A percentile compares a stretch with the other conserved stretches of the same genome.
phyloP scores from a whole-genome alignment of 2,329 filamentous ascomycete genomes.

The Fusarium sp. region DNA sequence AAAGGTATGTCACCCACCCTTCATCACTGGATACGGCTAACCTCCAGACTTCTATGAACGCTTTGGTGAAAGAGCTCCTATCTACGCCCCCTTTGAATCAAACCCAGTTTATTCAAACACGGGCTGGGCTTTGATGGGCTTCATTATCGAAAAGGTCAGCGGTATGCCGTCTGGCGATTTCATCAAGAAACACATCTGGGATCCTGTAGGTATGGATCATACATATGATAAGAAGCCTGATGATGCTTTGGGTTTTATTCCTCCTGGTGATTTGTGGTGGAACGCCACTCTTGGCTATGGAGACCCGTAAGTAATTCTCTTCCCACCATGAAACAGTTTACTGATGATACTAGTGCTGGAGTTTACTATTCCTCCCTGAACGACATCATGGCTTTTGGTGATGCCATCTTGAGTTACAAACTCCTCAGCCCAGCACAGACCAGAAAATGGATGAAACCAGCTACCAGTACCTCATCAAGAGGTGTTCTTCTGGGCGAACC shows the following conservation, averaged over 20 bases:
- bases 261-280: constrained; percentile 17
- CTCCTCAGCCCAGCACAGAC: not conserved
- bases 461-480: not conserved
- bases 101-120: constrained; percentile 17
- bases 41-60: not conserved
- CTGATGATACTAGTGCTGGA: not conserved
- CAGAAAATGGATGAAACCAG: constrained; percentile 26
- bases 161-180: constrained; percentile 14
- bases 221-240: constrained; percentile 4
- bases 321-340: accelerated
- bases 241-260: constrained; percentile 8
- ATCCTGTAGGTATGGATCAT: constrained; percentile 2
- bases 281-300: constrained; percentile 19
- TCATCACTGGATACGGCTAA: accelerated
- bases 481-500: not conserved
- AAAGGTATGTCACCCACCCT: not conserved
- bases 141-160: constrained; percentile 17
- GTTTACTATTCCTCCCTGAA: constrained; percentile 18
- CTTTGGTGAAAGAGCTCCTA: constrained; percentile 11
- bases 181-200: constrained; percentile 17
- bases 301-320: not conserved
- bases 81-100: constrained; percentile 6
- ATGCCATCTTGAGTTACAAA: not conserved
- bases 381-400: constrained; percentile 13
- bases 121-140: not conserved